Percentiles rank a stretch among this genome's conserved stretches.
Conservation (phyloP, 202 grass and related monocot genomes). For the Brachypodium distachyon region DNA sequence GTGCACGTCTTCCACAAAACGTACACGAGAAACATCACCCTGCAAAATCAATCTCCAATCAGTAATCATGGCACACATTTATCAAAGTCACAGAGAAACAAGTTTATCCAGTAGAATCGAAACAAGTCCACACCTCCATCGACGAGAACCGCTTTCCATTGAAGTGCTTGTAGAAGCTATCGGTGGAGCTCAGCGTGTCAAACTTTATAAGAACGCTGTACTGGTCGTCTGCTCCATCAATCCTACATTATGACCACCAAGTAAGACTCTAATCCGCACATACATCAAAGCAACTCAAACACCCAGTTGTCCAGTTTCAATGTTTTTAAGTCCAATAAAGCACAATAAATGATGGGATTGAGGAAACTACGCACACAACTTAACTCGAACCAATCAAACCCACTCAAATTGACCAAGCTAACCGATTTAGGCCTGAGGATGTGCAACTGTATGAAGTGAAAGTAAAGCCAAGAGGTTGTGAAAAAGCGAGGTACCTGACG, state of each 20-base stretch:
- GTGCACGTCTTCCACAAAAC: constrained; percentile 72
- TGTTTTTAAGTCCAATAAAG: not conserved
- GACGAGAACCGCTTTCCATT: constrained; percentile 71
- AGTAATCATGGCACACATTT: constrained; percentile 9
- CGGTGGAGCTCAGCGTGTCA: constrained; percentile 54
- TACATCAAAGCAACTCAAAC: not conserved
- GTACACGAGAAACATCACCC: constrained; percentile 54
- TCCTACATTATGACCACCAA: constrained; percentile 37
- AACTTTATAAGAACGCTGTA: constrained; percentile 91
- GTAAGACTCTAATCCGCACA: not conserved
- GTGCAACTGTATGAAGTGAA: not conserved
- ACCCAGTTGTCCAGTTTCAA: not conserved
- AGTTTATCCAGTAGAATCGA: not conserved
- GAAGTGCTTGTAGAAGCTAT: constrained; percentile 75
- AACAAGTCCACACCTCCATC: constrained; percentile 48
- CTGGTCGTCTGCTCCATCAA: constrained; percentile 67
- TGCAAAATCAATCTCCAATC: constrained; percentile 34
- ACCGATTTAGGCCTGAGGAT: not conserved
- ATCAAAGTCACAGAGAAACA: not conserved
- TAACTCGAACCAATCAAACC: not conserved
- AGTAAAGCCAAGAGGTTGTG: not conserved
- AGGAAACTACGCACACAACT: not conserved
- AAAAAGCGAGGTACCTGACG: constrained; percentile 48
- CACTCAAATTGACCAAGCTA: not conserved
- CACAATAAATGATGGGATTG: not conserved